Percentiles rank a stretch among this genome's conserved stretches.
Evolutionary conservation across 805 yeast genomes (phyloP).

Genomic region (Wickerhamomyces kurtzmanii): DNA sequence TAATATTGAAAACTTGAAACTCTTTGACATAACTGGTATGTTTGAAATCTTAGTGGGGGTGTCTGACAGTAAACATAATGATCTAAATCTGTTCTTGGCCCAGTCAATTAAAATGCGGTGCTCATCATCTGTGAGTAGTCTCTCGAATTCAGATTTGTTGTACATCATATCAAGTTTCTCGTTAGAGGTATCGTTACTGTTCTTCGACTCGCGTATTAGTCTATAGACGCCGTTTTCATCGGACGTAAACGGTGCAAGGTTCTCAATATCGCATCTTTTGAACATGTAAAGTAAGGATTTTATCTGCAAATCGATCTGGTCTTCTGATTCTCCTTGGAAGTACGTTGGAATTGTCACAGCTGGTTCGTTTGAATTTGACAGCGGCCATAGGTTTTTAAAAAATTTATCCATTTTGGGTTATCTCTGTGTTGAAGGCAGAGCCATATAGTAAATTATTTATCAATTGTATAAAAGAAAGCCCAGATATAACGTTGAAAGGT

Average conservation of each 20-base stretch:
- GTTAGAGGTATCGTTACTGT: slow-evolving; percentile 1
- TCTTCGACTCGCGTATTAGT: slow-evolving; percentile 1
- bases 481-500: too few relatives aligned
- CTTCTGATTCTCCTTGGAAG: slow-evolving; percentile 35
- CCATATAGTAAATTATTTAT: too few relatives aligned
- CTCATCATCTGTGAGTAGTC: slow-evolving; percentile 38
- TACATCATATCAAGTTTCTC: slow-evolving; percentile 46
- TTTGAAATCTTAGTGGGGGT: slow-evolving; percentile 29
- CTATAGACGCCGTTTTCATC: slow-evolving; percentile 17
- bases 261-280: slow-evolving; percentile 36
- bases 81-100: slow-evolving; percentile 55
- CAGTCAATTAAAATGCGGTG: slow-evolving; percentile 60
- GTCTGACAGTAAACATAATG: slow-evolving; percentile 44
- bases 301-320: slow-evolving; percentile 52
- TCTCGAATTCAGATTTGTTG: slow-evolving; percentile 34
- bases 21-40: slow-evolving; percentile 17
- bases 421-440: not conserved
- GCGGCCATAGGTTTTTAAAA: slow-evolving; percentile 25
- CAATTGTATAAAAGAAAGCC: too few relatives aligned
- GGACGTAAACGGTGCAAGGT: slow-evolving; percentile 30
- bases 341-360: slow-evolving; percentile 40
- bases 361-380: slow-evolving; percentile 14
- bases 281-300: slow-evolving; percentile 50
- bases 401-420: slow-evolving; percentile 4
- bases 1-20: slow-evolving; percentile 27